phyloP scores from a whole-genome alignment of 768 basidiomycete genomes.

The Lactifluus rugatus region DNA sequence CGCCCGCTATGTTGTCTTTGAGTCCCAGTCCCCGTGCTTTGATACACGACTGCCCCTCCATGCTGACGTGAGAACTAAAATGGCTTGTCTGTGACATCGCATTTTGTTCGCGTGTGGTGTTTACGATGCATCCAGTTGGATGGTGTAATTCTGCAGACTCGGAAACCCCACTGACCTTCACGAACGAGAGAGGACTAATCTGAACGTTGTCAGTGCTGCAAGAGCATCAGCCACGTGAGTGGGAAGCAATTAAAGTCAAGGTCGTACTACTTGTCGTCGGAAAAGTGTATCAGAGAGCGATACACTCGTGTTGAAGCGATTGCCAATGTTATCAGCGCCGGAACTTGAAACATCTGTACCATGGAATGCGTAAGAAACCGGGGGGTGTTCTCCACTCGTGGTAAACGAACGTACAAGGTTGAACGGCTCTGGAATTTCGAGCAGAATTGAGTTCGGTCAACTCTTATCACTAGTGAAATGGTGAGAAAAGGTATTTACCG shows the following conservation, averaged over 20 bases:
- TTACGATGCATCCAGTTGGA: neutral
- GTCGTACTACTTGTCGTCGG: neutral
- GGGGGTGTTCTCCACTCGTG: neutral
- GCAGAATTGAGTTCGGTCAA: neutral
- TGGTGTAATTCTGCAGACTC: neutral
- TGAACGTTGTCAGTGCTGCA: neutral
- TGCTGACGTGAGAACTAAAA: neutral
- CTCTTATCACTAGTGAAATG: no score
- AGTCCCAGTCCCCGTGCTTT: neutral
- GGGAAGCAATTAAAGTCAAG: neutral
- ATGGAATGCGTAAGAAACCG: neutral
- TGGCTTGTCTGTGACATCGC: neutral
- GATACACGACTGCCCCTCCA: neutral
- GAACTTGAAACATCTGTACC: neutral
- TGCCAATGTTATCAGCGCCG: neutral
- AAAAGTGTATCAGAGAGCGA: neutral
- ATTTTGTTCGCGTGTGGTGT: neutral
- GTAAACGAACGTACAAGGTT: neutral
- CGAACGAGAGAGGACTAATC: neutral
- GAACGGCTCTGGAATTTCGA: neutral
- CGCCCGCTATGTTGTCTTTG: neutral
- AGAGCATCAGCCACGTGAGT: neutral
- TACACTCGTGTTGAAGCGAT: constrained; percentile 8
- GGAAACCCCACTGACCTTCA: neutral
- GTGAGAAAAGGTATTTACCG: neutral